These are phyloP conservation scores for Coemansia sp. DNA, from an alignment of 192 early-diverging fungal genomes.

Conservation along the genomic window DNA sequence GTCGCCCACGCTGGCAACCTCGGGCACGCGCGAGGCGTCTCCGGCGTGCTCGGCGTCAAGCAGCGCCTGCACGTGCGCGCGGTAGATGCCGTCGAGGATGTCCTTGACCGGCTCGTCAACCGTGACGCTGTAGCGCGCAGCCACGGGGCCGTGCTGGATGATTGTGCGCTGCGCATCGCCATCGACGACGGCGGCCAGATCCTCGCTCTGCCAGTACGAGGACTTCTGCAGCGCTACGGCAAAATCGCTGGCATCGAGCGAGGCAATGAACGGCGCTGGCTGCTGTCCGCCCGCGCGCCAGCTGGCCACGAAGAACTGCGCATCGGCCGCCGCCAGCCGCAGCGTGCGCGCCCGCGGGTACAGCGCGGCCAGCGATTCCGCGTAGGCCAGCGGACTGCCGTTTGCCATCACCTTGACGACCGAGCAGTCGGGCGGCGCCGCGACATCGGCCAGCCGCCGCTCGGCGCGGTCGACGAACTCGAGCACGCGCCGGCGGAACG, in stretches of 20 bases:
- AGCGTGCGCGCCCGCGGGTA: slow-evolving; percentile 16
- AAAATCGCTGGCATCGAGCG: slow-evolving; percentile 80
- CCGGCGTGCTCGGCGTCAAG: slow-evolving; percentile 70
- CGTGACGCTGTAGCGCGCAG: slow-evolving; percentile 69
- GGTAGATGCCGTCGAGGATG: slow-evolving; percentile 83
- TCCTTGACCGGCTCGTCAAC: slow-evolving; percentile 87
- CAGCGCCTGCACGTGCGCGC: slow-evolving; percentile 73
- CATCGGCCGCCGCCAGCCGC: slow-evolving; percentile 31
- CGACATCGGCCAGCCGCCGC: slow-evolving; percentile 64
- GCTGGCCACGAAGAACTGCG: slow-evolving; percentile 26
- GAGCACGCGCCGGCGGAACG: slow-evolving; percentile 70
- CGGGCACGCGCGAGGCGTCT: slow-evolving; percentile 64
- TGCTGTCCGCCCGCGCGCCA: slow-evolving; percentile 72
- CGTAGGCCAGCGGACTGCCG: slow-evolving; percentile 14
- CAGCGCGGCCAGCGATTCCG: not conserved
- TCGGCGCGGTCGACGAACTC: slow-evolving; percentile 85
- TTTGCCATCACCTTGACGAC: not conserved
- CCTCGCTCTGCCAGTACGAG: slow-evolving; percentile 86
- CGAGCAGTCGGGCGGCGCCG: not conserved
- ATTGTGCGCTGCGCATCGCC: slow-evolving; percentile 81
- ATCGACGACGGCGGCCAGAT: slow-evolving; percentile 79
- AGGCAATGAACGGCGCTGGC: slow-evolving; percentile 87
- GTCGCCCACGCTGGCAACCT: slow-evolving; percentile 75
- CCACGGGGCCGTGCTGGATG: slow-evolving; percentile 89
- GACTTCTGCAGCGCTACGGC: slow-evolving; percentile 90